A percentile compares a stretch with the other conserved stretches of the same genome.
Evolutionary conservation across 139 green algal genomes (phyloP).

Genomic region (Penium margaritaceum): DNA sequence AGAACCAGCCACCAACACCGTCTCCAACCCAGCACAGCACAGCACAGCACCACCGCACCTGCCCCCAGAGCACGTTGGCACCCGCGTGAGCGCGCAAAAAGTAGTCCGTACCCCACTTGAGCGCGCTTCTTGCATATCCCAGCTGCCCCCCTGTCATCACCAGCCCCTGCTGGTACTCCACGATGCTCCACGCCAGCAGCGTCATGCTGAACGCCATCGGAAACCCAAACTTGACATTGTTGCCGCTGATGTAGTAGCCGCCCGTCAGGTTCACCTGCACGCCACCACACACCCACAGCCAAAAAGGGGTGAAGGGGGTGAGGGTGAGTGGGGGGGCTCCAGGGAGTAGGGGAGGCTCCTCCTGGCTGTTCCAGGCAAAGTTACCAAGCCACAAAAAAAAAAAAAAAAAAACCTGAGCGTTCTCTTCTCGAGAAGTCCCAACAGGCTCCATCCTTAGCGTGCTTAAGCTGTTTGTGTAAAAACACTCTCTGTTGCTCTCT

Average conservation of each 20-base stretch:
- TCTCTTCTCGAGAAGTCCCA: too few relatives aligned
- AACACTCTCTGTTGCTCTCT: too few relatives aligned
- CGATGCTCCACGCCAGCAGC: constrained; percentile 47
- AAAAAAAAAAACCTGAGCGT: too few relatives aligned
- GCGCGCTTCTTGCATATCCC: neutral
- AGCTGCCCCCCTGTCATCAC: neutral
- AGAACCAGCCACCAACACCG: neutral
- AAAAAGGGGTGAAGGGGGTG: neutral
- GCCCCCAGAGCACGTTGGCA: constrained; percentile 47
- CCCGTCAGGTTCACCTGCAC: constrained; percentile 46
- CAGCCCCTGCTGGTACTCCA: constrained; percentile 50
- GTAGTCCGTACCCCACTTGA: constrained; percentile 51
- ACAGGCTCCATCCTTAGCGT: too few relatives aligned
- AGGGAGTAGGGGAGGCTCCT: too few relatives aligned
- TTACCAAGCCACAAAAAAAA: too few relatives aligned
- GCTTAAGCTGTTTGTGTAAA: too few relatives aligned
- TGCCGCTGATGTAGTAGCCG: constrained; percentile 58
- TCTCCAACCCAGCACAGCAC: neutral
- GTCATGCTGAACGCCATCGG: constrained; percentile 50
- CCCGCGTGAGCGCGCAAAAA: constrained; percentile 47
- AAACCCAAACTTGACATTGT: constrained; percentile 60
- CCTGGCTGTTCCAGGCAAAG: too few relatives aligned
- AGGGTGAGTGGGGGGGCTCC: neutral
- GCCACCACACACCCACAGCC: neutral
- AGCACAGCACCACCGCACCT: neutral